These are phyloP conservation scores for Solanum paucissectum DNA, from an alignment of 257 asterid genomes.

Conservation along the genomic window DNA sequence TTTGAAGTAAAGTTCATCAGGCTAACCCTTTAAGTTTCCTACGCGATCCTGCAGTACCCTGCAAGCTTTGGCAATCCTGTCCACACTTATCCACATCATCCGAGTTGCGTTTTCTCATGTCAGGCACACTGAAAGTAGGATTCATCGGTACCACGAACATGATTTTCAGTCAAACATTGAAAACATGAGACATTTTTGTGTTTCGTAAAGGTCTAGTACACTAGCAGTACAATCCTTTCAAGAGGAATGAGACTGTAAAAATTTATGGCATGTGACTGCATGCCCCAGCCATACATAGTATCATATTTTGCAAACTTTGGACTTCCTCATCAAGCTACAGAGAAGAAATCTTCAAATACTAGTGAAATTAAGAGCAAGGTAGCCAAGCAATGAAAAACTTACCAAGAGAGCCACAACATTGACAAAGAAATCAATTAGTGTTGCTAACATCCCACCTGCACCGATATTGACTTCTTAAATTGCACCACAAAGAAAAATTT, in stretches of 20 bases:
- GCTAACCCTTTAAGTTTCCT: too few relatives aligned
- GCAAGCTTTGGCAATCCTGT: too few relatives aligned
- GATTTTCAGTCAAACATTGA: too few relatives aligned
- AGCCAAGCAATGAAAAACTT: constrained; percentile 4
- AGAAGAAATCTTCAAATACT: not conserved
- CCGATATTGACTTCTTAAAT: not conserved
- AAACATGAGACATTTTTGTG: too few relatives aligned
- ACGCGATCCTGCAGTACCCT: too few relatives aligned
- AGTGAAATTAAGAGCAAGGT: not conserved
- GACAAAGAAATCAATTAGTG: constrained; percentile 49
- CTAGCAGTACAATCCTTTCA: too few relatives aligned
- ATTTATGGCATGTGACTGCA: not conserved
- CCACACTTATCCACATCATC: too few relatives aligned
- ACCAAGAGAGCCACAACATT: constrained; percentile 51
- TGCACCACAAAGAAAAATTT: not conserved
- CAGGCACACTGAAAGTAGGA: too few relatives aligned
- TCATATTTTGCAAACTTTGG: not conserved
- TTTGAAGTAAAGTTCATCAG: too few relatives aligned
- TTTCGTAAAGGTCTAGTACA: too few relatives aligned
- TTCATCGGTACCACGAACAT: too few relatives aligned
- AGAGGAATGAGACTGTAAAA: not conserved
- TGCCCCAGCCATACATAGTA: not conserved
- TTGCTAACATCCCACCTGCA: constrained; percentile 67
- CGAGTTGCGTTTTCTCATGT: too few relatives aligned
- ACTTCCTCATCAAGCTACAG: not conserved